Conservation (phyloP, 2,329 filamentous ascomycete genomes). For the Cryphonectria japonica region DNA sequence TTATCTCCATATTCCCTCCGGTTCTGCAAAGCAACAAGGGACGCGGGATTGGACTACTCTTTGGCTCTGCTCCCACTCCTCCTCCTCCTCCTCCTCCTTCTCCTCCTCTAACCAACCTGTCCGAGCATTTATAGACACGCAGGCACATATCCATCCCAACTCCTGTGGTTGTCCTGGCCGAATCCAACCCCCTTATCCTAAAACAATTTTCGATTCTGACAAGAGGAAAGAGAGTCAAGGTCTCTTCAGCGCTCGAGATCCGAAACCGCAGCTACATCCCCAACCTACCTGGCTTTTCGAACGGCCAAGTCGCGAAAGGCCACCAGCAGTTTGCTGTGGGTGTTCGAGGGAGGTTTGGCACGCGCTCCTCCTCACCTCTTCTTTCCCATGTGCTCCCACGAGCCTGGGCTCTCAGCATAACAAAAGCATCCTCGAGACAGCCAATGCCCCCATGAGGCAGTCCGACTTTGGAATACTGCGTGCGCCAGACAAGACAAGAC, state of each 20-base stretch:
- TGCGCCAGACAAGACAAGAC: constrained; percentile 23
- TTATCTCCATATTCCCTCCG: background rate
- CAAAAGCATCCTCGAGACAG: constrained; percentile 5
- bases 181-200: background rate
- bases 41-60: background rate
- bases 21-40: background rate
- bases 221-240: background rate
- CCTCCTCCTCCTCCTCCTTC: background rate
- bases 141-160: background rate
- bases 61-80: background rate
- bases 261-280: background rate
- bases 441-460: constrained; percentile 29
- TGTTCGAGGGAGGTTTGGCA: constrained; percentile 9
- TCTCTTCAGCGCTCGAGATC: background rate
- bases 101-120: background rate
- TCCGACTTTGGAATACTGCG: constrained; percentile 20
- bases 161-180: background rate
- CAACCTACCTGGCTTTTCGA: background rate
- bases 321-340: constrained; percentile 13
- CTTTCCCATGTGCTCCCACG: constrained; percentile 18
- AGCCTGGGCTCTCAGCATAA: constrained; percentile 17
- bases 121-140: background rate
- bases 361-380: background rate
- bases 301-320: background rate
- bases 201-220: background rate